Evolutionary conservation across 805 yeast species (phyloP), one percentile per base, ranked within the genome.

Genomic region (Barnettozyma sucrosica): DNA sequence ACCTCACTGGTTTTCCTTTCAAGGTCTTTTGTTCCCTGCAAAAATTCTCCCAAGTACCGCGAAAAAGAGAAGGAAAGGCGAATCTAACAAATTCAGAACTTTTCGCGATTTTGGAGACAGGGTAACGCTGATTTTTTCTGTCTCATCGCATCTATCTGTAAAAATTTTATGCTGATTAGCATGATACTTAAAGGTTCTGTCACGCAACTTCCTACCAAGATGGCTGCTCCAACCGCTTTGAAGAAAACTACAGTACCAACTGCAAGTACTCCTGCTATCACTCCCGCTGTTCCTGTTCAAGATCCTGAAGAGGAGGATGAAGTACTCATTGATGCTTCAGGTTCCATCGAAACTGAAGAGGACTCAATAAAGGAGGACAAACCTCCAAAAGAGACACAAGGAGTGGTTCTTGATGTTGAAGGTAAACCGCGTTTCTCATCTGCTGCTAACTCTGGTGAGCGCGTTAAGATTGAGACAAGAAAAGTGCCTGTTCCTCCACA

Each of bases 401-500:
- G 67, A 14, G 69, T 70, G 14, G 69, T 68, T 3, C 50, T 71
- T 6, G 97, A 92, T 66, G 90, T 85, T 55, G 77, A 80, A 47
- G 98, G 98, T 39, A 85, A 89, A 58, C 96, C 97, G 40, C 80
- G 83, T 57, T 89, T 90, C 63, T 73, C 81, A 32, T 79, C 90
- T 19, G 92, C 89, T 23, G 75, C 83, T 13, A 74, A 76, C 49
- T 64, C 83, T 4, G 69, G 62, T 5, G 75, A 73, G 69, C 78
- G 75, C 53, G 90, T 88, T 26, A 89, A 89, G 66, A 70, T 83
- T 46, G 97, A 92, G 66, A 76, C 84, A 46, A 77, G 98, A 70
- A 90, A 90, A 62, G 86, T 93, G 10, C 80, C 92, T 3, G 95
- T 93, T 28, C 99, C 99, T 36, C 98, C 97, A 26, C 98, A 93